These are phyloP conservation scores for Cercophora scortea DNA, from an alignment of 495 filamentous ascomycete species.

Conservation along the genomic window DNA sequence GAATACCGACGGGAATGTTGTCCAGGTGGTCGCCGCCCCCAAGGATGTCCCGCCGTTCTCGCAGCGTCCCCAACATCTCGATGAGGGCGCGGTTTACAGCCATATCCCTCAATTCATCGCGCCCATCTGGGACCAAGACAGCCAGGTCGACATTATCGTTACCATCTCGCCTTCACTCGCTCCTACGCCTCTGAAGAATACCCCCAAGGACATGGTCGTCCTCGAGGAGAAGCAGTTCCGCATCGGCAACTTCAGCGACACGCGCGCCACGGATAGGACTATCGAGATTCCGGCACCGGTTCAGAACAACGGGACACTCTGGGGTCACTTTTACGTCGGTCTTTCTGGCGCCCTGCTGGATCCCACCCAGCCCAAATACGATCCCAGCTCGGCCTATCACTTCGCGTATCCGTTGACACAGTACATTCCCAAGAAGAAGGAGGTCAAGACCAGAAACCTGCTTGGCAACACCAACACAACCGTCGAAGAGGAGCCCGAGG, in stretches of 20 bases:
- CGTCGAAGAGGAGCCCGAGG: constrained; percentile 33
- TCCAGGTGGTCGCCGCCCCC: constrained; percentile 33
- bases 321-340: constrained; percentile 85
- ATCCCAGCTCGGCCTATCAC: constrained; percentile 66
- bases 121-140: constrained; percentile 81
- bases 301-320: constrained; percentile 88
- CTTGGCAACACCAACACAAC: constrained; percentile 51
- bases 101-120: constrained; percentile 66
- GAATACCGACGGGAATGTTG: constrained; percentile 37
- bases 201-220: constrained; percentile 52
- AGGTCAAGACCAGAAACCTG: constrained; percentile 81
- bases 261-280: constrained; percentile 64
- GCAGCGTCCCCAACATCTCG: constrained; percentile 50
- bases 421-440: constrained; percentile 87
- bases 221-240: constrained; percentile 73
- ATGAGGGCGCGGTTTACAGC: constrained; percentile 59
- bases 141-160: constrained; percentile 71
- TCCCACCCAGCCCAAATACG: constrained; percentile 62
- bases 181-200: constrained; percentile 55
- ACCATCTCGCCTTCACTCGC: constrained; percentile 72
- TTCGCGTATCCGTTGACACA: constrained; percentile 81
- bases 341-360: constrained; percentile 68
- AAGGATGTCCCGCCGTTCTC: constrained; percentile 56
- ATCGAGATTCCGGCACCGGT: constrained; percentile 72
- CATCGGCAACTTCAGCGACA: constrained; percentile 75